Base-by-base conservation (phyloP, 83 land plant genomes). In the Diphasiastrum complanatum region DNA sequence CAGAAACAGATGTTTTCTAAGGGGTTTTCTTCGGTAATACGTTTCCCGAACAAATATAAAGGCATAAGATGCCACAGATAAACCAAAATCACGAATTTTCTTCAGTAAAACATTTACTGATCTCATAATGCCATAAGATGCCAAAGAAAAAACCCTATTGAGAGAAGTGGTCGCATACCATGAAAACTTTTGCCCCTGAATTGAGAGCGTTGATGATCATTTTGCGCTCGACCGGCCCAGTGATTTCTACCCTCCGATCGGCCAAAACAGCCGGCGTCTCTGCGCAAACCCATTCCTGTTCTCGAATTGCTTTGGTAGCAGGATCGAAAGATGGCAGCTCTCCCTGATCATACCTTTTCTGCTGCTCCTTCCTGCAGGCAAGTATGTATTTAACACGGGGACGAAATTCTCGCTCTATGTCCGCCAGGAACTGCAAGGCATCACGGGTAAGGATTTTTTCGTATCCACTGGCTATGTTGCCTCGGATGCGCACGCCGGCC, bases 161-260 rank as follows among this genome's bases (percentile, higher is more conserved):
- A 33, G 14, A 18, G 10, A 4, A 3, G 11, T 16, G 19, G 18
- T 16, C 32, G 37, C 78, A 65, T 23, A 85, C 91, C 97, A 91
- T 91, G 83, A 87, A 91, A 47, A 87, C 89, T 75, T 87, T 84
- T 63, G 95, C 97, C 0, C 95, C 97, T 14, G 87, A 87, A 64
- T 91, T 91, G 71, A 91, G 83, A 3, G 97, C 97, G 47, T 91
- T 91, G 69, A 91, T 87, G 74, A 84, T 61, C 95, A 91, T 91
- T 72, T 91, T 91, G 66, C 95, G 61, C 70, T 87, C 97, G 4
- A 84, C 89, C 5, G 95, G 97, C 5, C 95, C 95, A 2, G 97
- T 91, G 67, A 91, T 91, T 71, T 91, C 89, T 56, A 87, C 97
- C 60, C 67, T 75, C 35, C 97, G 82, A 41, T 91, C 95, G 20